Percentiles rank a stretch among this genome's conserved stretches.
Evolutionary conservation across 306 rosid species (phyloP).

Genomic region (Gastrolobium bilobum): DNA sequence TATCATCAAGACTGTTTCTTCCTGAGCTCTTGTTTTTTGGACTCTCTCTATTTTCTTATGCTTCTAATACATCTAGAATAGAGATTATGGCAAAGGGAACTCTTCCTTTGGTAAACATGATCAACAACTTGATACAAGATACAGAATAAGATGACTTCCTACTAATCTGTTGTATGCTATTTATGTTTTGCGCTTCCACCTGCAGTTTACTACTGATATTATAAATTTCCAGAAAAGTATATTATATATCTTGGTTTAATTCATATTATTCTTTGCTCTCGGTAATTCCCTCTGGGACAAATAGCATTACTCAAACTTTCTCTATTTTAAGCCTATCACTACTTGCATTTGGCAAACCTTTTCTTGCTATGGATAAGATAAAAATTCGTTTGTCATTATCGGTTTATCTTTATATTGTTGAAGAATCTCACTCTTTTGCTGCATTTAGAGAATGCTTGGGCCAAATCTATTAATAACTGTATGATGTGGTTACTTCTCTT

Average conservation of each 20-base stretch:
- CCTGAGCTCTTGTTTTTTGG: conserved; percentile 87
- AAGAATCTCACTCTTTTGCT: conserved; percentile 34
- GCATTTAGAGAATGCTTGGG: conserved; percentile 18
- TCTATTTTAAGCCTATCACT: background rate
- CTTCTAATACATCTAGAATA: conserved; percentile 84
- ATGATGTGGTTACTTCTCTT: conserved; percentile 15
- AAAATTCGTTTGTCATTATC: background rate
- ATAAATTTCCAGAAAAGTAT: conserved; percentile 46
- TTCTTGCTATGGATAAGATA: conserved; percentile 33
- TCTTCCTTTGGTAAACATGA: conserved; percentile 90
- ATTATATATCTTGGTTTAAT: conserved; percentile 31
- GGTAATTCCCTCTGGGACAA: conserved; percentile 11
- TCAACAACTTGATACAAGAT: conserved; percentile 89
- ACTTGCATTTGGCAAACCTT: conserved; percentile 43
- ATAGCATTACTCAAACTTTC: conserved; percentile 6
- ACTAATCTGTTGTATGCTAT: conserved; percentile 57
- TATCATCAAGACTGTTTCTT: conserved; percentile 92
- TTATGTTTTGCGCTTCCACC: conserved; percentile 47
- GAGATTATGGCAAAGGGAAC: conserved; percentile 99
- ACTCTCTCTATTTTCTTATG: conserved; percentile 88
- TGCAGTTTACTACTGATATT: conserved; percentile 51
- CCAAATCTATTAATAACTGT: background rate
- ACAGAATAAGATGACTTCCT: conserved; percentile 62
- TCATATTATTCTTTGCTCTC: conserved; percentile 39
- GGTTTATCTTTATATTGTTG: conserved; percentile 3